These are phyloP conservation scores for Aspergillus tubingensis DNA, from an alignment of 2,329 filamentous ascomycete genomes.

Conservation along the genomic window DNA sequence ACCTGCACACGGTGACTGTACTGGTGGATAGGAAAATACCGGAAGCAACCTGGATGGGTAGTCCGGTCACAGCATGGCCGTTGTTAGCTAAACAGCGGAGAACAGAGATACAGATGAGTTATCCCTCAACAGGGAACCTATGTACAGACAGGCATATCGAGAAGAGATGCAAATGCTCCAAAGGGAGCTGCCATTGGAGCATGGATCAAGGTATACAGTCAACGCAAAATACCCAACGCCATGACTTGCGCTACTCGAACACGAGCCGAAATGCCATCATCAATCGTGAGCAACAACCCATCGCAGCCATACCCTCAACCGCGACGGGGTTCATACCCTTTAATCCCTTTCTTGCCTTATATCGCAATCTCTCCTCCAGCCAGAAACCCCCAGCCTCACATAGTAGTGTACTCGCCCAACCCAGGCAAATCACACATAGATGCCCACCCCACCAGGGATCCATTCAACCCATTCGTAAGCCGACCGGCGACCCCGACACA, in stretches of 20 bases:
- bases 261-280: constrained; percentile 14
- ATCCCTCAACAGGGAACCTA: not conserved
- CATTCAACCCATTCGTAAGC: not conserved
- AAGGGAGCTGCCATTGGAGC: constrained; percentile 7
- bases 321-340: not conserved
- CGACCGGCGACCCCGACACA: not conserved
- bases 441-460: not conserved
- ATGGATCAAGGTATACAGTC: constrained; percentile 15
- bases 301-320: not conserved
- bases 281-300: constrained; percentile 16
- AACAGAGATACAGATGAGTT: not conserved
- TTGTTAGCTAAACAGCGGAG: not conserved
- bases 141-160: constrained; percentile 14
- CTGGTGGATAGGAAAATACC: not conserved
- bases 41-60: not conserved
- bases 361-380: not conserved
- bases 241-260: constrained; percentile 12
- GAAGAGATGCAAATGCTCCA: not conserved
- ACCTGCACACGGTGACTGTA: not conserved
- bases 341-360: not conserved
- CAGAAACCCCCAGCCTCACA: not conserved
- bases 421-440: not conserved
- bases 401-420: not conserved
- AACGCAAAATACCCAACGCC: constrained; percentile 25
- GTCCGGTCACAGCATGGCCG: not conserved